Evolutionary conservation across 1,139 yeast genomes (phyloP), one percentile per base, ranked within the genome.

Genomic region (Lipomyces yarrowii): DNA sequence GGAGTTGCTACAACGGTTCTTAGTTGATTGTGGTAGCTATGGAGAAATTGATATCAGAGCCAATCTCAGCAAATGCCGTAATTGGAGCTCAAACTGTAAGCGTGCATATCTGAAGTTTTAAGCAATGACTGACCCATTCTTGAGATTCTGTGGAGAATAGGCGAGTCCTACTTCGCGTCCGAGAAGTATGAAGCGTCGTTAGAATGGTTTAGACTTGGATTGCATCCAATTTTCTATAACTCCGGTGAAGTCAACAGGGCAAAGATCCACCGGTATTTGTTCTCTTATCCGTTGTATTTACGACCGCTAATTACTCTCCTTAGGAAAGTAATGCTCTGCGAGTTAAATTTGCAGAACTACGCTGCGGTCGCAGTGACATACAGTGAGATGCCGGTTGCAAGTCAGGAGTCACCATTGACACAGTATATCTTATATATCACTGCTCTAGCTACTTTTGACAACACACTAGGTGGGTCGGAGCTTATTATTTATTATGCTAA

Each of bases 81-180:
- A 59, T 61, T 55, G 64, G 68, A 15, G 66, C 64, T 6, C 70
- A 67, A 46, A 65, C 65, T 13, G 71, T 67, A 60, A 51, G 64
- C 5, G n/a, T 10, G 46, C 30, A n/a, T 51, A 15, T 33, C 10
- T 23, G 18, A 11, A 21, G 15, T 8, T 3, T 8, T 15, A 4
- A 8, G 11, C 46, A n/a, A 26, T 18, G 1, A 18, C 15, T 42
- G n/a, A 18, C 23, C 32, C 59, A 18, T 53, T 2, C 18, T 4
- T 11, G 32, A 69, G 70, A 56, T 69, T 11, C 57, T 69, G 3
- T 69, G 71, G 71, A 62, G 65, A 18, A 59, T 54, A 13, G 68
- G 67, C 13, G 64, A 67, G 18, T 52, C 61, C 33, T 48, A 39
- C 6, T 69, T 63, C 37, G 59, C 64, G 4, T 55, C 42, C 8